Evolutionary conservation across 2,329 filamentous ascomycete species (phyloP).

Genomic region (Emergomyces orientalis): DNA sequence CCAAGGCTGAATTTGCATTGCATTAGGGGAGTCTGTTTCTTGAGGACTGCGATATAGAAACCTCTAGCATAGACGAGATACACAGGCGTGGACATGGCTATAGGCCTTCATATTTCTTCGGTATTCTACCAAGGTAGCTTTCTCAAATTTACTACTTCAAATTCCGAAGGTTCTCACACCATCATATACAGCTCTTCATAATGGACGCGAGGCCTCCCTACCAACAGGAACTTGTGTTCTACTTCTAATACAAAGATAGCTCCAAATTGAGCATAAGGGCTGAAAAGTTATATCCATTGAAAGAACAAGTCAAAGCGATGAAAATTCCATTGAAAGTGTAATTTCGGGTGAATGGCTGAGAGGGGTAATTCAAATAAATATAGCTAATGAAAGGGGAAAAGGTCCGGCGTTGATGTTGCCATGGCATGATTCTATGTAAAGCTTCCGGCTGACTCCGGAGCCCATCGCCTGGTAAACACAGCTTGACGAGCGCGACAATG

Average conservation of each 20-base stretch:
- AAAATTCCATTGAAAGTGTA: neutral
- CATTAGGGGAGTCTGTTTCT: neutral
- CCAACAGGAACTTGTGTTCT: no score
- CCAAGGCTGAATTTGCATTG: no score
- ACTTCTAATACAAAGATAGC: no score
- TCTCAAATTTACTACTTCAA: neutral
- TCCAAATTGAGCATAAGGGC: no score
- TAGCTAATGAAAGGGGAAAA: neutral
- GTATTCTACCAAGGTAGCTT: neutral
- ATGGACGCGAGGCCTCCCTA: no score
- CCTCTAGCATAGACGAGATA: neutral
- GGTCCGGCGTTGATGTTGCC: neutral
- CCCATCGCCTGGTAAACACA: no score
- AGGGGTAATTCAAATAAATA: neutral
- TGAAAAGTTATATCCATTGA: neutral
- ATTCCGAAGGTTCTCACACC: no score
- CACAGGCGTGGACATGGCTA: neutral
- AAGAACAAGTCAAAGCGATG: neutral
- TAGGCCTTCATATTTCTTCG: neutral
- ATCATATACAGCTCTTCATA: no score
- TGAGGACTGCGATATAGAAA: neutral
- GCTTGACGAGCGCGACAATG: no score
- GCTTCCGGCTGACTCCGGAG: no score
- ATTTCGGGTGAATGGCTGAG: neutral
- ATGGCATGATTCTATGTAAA: no score